These are phyloP conservation scores for Globisporangium middletonii DNA, from an alignment of 352 stramenopile genomes.

Conservation along the genomic window DNA sequence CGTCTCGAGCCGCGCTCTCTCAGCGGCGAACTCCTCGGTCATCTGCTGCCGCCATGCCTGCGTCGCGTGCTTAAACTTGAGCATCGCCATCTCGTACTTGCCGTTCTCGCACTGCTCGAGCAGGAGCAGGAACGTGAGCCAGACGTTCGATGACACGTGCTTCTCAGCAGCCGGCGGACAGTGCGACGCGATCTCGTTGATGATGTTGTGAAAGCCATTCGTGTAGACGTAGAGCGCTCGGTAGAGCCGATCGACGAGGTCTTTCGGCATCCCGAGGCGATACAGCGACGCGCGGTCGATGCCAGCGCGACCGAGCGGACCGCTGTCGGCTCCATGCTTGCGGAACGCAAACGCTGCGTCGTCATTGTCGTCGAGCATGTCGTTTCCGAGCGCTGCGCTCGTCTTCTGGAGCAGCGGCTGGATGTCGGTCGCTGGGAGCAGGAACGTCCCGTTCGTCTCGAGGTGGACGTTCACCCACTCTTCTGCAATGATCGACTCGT, in stretches of 20 bases:
- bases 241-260: constrained; percentile 72
- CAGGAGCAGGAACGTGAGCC: constrained; percentile 67
- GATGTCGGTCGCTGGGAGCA: constrained; percentile 48
- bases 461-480: constrained; percentile 79
- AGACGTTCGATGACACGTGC: constrained; percentile 80
- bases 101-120: constrained; percentile 75
- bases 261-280: constrained; percentile 66
- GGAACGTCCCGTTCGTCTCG: constrained; percentile 41
- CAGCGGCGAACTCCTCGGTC: constrained; percentile 34
- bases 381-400: constrained; percentile 20
- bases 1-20: constrained; percentile 31
- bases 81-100: constrained; percentile 85
- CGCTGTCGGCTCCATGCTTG: constrained; percentile 21
- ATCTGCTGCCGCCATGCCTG: constrained; percentile 45
- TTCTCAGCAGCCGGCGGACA: constrained; percentile 55
- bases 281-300: constrained; percentile 73
- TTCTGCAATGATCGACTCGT: constrained; percentile 69
- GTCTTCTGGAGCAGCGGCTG: constrained; percentile 26
- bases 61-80: constrained; percentile 77
- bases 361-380: constrained; percentile 30
- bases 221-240: constrained; percentile 82
- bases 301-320: constrained; percentile 46
- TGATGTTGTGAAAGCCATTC: constrained; percentile 81
- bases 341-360: constrained; percentile 33
- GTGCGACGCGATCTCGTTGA: constrained; percentile 71